Evolutionary conservation across 352 stramenopile genomes (phyloP).

Genomic region (Globisporangium echinulatum): DNA sequence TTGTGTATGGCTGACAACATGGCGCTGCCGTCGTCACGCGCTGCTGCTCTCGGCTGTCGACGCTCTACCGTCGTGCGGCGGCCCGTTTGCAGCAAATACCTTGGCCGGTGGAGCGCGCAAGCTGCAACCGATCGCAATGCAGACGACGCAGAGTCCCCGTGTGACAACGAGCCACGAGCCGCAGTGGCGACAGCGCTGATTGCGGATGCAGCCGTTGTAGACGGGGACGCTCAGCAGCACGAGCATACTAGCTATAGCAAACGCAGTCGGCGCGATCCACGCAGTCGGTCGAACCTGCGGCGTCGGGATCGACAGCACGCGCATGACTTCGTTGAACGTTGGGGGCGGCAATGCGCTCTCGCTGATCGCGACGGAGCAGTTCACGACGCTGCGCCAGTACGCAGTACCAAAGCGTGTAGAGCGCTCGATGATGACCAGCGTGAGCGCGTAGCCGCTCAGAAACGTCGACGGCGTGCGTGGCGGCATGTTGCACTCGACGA

Average conservation of each 20-base stretch:
- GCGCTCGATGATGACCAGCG: constrained; percentile 50
- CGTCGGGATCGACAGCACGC: constrained; percentile 43
- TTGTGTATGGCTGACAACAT: too few species aligned
- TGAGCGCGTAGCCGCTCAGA: constrained; percentile 46
- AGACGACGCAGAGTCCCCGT: constrained; percentile 39
- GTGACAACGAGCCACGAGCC: constrained; percentile 63
- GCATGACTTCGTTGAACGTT: constrained; percentile 51
- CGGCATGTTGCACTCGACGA: constrained; percentile 58
- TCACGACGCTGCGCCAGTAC: constrained; percentile 67
- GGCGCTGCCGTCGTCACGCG: too few species aligned
- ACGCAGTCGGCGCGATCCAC: constrained; percentile 32
- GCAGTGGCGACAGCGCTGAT: constrained; percentile 55
- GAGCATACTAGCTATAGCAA: constrained; percentile 11
- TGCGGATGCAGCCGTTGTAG: constrained; percentile 40
- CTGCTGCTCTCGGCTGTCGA: too few species aligned
- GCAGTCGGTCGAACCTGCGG: constrained; percentile 13
- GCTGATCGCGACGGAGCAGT: constrained; percentile 51
- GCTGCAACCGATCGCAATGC: constrained; percentile 51
- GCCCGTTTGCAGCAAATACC: constrained; percentile 43
- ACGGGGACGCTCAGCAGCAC: constrained; percentile 33
- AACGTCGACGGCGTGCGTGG: constrained; percentile 41
- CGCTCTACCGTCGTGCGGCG: constrained; percentile 18
- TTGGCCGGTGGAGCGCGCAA: constrained; percentile 42
- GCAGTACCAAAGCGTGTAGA: constrained; percentile 32
- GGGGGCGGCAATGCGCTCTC: constrained; percentile 32